Evolutionary conservation across 495 filamentous ascomycete genomes (phyloP), one percentile per base, ranked within the genome.

Genomic region (Aspergillus sparsus): DNA sequence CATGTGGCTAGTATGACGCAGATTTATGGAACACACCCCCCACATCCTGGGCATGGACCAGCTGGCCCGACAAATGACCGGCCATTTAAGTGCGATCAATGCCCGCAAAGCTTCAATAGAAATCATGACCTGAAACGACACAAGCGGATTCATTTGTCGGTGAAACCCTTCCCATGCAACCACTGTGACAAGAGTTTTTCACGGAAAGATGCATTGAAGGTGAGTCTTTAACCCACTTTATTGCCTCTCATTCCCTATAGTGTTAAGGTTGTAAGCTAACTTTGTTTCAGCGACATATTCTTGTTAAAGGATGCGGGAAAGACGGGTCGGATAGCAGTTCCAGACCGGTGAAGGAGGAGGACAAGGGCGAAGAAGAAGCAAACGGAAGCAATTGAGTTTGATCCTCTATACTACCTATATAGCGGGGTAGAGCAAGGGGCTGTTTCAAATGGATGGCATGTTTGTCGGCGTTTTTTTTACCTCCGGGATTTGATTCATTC

Each of bases 51-150:
- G 36, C 76, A 73, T 39, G 64, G 49, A 6, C 39, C 64, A 37
- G 68, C 81, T 2, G 74, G 74, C 1, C 80, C 75, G 13, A 78
- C 82, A 6, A 87, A 87, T 57, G 94, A 98, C 60, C 84, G 93
- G 7, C 94, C 95, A 0, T 98, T 94, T 79, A 94, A 94, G 67
- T 98, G 94, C 70, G 91, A 97, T 64, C 79, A 89, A 67, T 98
- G 95, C 66, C 86, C 89, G 0, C 90, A 95, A 67, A 90, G 89
- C 54, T 98, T 98, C 81, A 98, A 96, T 70, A 82, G 94, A 6
- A 98, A 98, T 57, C 95, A 98, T 68, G 95, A 98, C 68, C 77
- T 98, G 55, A 98, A 98, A 72, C 84, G 94, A 46, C 94, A 98
- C 66, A 96, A 96, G 72, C 79, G 92, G 57, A 98, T 98, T 57